A percentile compares a stretch with the other conserved stretches of the same genome.
phyloP scores from a whole-genome alignment of 345 rosid genomes.

The Syzygium jambos region DNA sequence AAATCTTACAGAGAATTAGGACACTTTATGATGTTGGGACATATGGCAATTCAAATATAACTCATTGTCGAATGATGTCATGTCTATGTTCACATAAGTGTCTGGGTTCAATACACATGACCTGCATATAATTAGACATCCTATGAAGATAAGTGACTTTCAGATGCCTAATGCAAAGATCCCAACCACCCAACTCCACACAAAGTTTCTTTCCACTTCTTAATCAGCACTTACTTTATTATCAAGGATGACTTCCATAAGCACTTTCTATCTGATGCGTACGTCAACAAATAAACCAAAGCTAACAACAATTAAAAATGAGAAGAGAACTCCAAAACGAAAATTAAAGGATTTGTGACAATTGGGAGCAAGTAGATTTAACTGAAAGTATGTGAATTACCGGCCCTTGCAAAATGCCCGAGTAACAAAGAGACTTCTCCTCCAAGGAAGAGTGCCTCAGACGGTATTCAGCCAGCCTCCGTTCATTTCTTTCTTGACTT shows the following conservation, averaged over 20 bases:
- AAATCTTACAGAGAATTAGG: not conserved
- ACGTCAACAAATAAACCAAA: not conserved
- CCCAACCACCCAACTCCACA: not conserved
- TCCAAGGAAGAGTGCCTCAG: slow-evolving; percentile 48
- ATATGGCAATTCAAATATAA: not conserved
- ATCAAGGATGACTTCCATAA: not conserved
- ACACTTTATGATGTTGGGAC: not conserved
- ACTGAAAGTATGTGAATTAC: slow-evolving; percentile 6
- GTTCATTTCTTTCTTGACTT: slow-evolving; percentile 88
- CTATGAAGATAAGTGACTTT: not conserved
- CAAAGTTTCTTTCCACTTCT: not conserved
- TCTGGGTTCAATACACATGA: not conserved
- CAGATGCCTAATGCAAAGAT: not conserved
- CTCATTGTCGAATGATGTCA: not conserved
- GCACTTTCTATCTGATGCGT: not conserved
- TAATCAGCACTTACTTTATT: not conserved
- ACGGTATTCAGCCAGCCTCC: slow-evolving; percentile 74
- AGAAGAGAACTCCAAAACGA: not conserved
- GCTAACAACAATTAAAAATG: not conserved
- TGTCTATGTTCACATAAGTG: not conserved
- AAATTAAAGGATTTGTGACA: not conserved
- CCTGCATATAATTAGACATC: not conserved
- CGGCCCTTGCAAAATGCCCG: slow-evolving; percentile 9
- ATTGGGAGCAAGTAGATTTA: not conserved
- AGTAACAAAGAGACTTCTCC: slow-evolving; percentile 25